Conservation (phyloP, 495 filamentous ascomycete species). For the Hyaloscypha variabilis region DNA sequence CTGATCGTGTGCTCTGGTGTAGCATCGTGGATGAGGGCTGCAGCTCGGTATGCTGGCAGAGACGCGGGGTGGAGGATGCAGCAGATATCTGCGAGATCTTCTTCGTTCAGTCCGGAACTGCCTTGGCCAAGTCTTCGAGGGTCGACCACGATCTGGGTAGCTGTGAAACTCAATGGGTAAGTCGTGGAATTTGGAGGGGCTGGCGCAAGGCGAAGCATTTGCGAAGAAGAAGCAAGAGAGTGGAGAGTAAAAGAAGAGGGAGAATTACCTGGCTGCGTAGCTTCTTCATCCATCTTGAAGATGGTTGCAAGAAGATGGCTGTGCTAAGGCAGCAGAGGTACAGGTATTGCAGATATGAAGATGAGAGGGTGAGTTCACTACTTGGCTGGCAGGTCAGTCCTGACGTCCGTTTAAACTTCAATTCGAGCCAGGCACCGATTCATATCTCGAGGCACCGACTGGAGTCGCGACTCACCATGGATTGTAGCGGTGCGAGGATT, state of each 20-base stretch:
- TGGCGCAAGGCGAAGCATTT: not conserved
- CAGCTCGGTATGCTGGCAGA: conserved; percentile 66
- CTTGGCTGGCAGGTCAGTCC: not conserved
- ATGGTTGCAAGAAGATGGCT: not conserved
- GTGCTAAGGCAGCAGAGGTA: not conserved
- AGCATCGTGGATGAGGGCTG: conserved; percentile 53
- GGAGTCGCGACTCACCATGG: not conserved
- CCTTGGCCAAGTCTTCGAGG: conserved; percentile 74
- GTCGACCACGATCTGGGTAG: conserved; percentile 81
- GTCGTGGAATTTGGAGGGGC: conserved; percentile 8
- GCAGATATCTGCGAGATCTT: conserved; percentile 85
- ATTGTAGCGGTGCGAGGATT: not conserved
- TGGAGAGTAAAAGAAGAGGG: conserved; percentile 10
- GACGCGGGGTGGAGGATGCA: conserved; percentile 86
- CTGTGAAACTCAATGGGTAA: conserved; percentile 34
- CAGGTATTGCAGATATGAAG: conserved; percentile 12
- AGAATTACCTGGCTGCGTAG: conserved; percentile 38
- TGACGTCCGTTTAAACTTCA: conserved; percentile 5
- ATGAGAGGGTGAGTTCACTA: not conserved
- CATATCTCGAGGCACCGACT: conserved; percentile 13
- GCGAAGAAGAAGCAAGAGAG: conserved; percentile 5
- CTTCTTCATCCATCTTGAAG: conserved; percentile 40
- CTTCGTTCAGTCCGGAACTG: conserved; percentile 70
- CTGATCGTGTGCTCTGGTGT: conserved; percentile 61
- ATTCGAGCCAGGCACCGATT: conserved; percentile 6